Base-by-base conservation (phyloP, 805 yeast genomes). In the Candida wancherniae region DNA sequence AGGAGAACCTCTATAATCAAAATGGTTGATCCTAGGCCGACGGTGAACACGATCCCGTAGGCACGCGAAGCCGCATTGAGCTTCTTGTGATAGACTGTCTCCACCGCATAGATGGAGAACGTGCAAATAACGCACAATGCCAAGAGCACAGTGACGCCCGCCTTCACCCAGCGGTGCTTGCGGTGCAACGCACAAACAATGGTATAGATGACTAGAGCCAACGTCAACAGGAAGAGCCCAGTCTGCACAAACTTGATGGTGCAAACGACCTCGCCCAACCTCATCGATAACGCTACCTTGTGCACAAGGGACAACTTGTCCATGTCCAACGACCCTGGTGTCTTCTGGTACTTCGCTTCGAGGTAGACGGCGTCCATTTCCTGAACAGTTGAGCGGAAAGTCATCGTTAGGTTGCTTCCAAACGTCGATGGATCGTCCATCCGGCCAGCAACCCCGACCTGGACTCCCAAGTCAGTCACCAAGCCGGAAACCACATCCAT, bases 381-480 rank as follows among this genome's bases (percentile, higher is more conserved):
- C 8, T 22, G 33, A 6, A 41, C 30, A 6, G 33, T 33, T 5
- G 34, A 32, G 11, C 19, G 17, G 33, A 40, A 42, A 2, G 42
- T 33, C 8, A 24, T 13, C 2, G 39, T 37, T 15, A 40, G 24
- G 5, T 31, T 27, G 8, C 17, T 9, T 6, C 42, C 51, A 18
- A 50, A 42, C 14, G 36, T 40, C 3, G 28, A 24, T 5, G 69
- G 53, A 39, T 69, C 59, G 5, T 67, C 59, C 34, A 60, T 47
- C 28, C 57, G 55, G 4, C 75, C 62, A 15, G 66, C 48, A 15
- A 49, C 47, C 7, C 66, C 69, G 23, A 71, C 50, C 39, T 68
- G 75, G 3, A 53, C 54, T 4, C 75, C 77, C 9, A 76, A 60
- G 49, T 75, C 81, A 34, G 67, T 58, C 8, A 73, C 57, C 10